phyloP scores from a whole-genome alignment of 2,329 filamentous ascomycete species.

The Clonostachys solani region DNA sequence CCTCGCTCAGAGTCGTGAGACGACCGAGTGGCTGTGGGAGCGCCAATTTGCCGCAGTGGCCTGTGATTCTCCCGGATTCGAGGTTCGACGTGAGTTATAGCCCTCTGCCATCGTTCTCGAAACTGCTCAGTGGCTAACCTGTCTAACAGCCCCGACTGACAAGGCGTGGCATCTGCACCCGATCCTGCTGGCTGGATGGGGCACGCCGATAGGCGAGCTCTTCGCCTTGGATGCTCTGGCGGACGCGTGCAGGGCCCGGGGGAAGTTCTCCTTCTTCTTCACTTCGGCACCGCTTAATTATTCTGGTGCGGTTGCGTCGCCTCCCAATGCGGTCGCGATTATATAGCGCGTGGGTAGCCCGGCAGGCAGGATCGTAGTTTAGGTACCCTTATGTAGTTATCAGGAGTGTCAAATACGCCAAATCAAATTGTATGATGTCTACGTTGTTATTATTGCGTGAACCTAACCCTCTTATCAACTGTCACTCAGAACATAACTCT shows the following conservation, averaged over 20 bases:
- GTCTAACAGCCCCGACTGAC: constrained; percentile 2
- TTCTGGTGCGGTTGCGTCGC: constrained; percentile 7
- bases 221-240: constrained; percentile 18
- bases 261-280: constrained; percentile 11
- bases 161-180: constrained; percentile 13
- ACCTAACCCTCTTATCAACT: too few species aligned
- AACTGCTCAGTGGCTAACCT: not conserved
- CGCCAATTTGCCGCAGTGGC: constrained; percentile 49
- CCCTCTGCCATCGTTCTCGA: not conserved
- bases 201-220: constrained; percentile 17
- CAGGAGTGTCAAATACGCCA: not conserved
- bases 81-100: constrained; percentile 10
- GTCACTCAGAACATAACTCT: not conserved
- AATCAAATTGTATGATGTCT: not conserved
- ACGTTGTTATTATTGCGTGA: too few species aligned
- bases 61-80: constrained; percentile 34
- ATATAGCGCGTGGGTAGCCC: constrained; percentile 1
- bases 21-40: constrained; percentile 55
- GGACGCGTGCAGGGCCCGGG: constrained; percentile 4
- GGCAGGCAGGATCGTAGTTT: too few species aligned
- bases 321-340: constrained; percentile 11
- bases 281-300: constrained; percentile 11
- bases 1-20: constrained; percentile 39
- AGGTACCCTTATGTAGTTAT: too few species aligned
- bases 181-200: constrained; percentile 16